These are phyloP conservation scores for Hemisphaericaspora xylofermentans DNA, from an alignment of 1,139 yeast species.

Conservation along the genomic window DNA sequence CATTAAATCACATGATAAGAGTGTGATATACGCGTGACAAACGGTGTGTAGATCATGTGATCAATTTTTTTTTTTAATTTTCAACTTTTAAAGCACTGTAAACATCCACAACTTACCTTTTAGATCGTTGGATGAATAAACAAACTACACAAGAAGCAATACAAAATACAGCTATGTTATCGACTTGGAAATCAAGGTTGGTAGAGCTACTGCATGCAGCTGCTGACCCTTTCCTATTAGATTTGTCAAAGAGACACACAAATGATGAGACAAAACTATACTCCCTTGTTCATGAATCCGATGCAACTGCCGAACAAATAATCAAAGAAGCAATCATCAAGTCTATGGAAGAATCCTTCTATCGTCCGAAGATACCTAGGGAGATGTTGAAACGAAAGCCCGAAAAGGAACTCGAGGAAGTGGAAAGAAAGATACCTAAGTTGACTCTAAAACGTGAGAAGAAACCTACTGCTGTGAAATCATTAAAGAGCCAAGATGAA, in stretches of 20 bases:
- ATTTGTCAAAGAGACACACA: conserved; percentile 8
- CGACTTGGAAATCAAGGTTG: conserved; percentile 14
- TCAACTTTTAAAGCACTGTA: too few relatives aligned
- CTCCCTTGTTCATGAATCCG: conserved; percentile 9
- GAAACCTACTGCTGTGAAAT: conserved; percentile 15
- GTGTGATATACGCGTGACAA: conserved; percentile 5
- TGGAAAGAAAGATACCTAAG: conserved; percentile 6
- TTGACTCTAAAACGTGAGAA: conserved; percentile 4
- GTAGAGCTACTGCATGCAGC: conserved; percentile 15
- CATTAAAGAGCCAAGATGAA: conserved; percentile 22
- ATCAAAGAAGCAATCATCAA: conserved; percentile 14
- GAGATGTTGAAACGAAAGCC: conserved; percentile 11
- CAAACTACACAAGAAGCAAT: neutral
- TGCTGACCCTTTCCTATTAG: conserved; percentile 14
- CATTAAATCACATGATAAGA: neutral
- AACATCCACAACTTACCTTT: too few relatives aligned
- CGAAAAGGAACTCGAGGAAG: conserved; percentile 9
- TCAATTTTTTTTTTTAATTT: neutral
- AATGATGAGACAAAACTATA: conserved; percentile 6
- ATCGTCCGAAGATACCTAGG: conserved; percentile 11
- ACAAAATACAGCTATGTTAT: neutral
- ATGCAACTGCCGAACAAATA: conserved; percentile 9
- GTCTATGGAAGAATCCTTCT: conserved; percentile 14
- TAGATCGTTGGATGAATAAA: neutral
- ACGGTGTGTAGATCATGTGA: conserved; percentile 6